A percentile compares a stretch with the other conserved stretches of the same genome.
phyloP scores from a whole-genome alignment of 2,329 filamentous ascomycete species.

The Fusarium sp. region DNA sequence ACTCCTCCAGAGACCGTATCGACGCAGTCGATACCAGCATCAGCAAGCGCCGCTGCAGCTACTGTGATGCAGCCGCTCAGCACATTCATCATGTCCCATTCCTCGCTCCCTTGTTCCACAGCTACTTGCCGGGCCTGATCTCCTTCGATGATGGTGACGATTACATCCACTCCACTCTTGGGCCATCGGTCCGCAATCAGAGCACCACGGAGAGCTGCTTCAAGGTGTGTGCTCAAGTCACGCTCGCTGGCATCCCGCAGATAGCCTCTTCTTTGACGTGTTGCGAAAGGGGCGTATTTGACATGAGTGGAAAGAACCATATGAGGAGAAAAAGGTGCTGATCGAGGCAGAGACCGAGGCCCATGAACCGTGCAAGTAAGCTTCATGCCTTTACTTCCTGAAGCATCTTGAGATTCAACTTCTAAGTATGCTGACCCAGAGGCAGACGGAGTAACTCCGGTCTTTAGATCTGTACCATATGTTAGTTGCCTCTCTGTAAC shows the following conservation, averaged over 20 bases:
- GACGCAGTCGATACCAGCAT: constrained; percentile 96
- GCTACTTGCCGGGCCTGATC: constrained; percentile 80
- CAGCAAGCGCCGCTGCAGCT: constrained; percentile 90
- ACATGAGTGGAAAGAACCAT: constrained; percentile 93
- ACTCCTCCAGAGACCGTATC: constrained; percentile 92
- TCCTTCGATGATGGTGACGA: constrained; percentile 92
- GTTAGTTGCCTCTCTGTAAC: constrained; percentile 29
- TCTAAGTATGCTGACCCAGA: constrained; percentile 93
- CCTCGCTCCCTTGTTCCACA: constrained; percentile 68
- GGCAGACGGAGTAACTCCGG: constrained; percentile 91
- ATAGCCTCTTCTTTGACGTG: constrained; percentile 85
- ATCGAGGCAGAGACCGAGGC: constrained; percentile 89
- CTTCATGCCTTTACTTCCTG: constrained; percentile 80
- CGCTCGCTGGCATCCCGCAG: constrained; percentile 88
- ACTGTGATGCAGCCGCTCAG: constrained; percentile 94
- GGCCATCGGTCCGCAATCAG: constrained; percentile 96
- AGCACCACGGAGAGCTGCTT: constrained; percentile 89
- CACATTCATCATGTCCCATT: constrained; percentile 93
- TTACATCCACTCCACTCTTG: constrained; percentile 97
- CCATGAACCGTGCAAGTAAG: constrained; percentile 95
- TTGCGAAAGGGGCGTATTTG: constrained; percentile 97
- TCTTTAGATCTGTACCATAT: constrained; percentile 80
- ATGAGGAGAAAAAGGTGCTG: constrained; percentile 91
- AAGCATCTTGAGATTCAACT: constrained; percentile 66
- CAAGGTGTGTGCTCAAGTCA: constrained; percentile 90